Evolutionary conservation across 1,284 basidiomycete genomes (phyloP).

Genomic region (Volvariella surrecta): DNA sequence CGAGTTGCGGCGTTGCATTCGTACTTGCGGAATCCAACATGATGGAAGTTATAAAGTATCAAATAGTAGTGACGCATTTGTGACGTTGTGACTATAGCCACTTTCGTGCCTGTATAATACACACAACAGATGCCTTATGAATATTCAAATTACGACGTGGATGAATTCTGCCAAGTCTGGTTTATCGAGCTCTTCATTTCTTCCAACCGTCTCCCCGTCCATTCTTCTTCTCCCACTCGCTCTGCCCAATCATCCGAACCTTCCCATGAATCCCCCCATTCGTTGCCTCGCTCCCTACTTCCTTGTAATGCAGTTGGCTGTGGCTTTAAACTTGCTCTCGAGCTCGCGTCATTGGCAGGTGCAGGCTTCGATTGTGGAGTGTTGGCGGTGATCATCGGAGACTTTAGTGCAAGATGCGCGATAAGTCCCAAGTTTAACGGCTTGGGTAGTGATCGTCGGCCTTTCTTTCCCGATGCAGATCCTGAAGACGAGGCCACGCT

Average conservation of each 20-base stretch:
- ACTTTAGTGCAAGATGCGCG: constrained; percentile 24
- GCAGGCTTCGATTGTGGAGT: constrained; percentile 9
- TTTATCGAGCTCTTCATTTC: constrained; percentile 21
- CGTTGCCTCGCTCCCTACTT: constrained; percentile 15
- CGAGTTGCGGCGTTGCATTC: neutral
- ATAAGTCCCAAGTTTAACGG: constrained; percentile 27
- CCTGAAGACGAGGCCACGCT: constrained; percentile 19
- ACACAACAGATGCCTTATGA: no score
- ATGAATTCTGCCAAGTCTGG: constrained; percentile 12
- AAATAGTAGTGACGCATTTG: no score
- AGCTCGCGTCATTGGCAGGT: no score
- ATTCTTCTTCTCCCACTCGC: constrained; percentile 29
- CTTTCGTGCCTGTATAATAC: no score
- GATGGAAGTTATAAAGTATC: neutral
- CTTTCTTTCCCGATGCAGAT: constrained; percentile 29
- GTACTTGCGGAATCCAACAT: constrained; percentile 2
- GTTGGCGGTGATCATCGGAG: constrained; percentile 12
- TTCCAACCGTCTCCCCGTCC: constrained; percentile 34
- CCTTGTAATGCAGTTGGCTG: constrained; percentile 9
- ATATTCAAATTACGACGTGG: neutral
- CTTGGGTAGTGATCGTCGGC: constrained; percentile 32
- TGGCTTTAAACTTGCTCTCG: constrained; percentile 11
- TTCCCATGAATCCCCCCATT: constrained; percentile 46
- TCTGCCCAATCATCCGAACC: constrained; percentile 50
- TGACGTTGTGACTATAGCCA: no score